phyloP scores from a whole-genome alignment of 2,329 filamentous ascomycete genomes.

The Geosmithia putterillii region DNA sequence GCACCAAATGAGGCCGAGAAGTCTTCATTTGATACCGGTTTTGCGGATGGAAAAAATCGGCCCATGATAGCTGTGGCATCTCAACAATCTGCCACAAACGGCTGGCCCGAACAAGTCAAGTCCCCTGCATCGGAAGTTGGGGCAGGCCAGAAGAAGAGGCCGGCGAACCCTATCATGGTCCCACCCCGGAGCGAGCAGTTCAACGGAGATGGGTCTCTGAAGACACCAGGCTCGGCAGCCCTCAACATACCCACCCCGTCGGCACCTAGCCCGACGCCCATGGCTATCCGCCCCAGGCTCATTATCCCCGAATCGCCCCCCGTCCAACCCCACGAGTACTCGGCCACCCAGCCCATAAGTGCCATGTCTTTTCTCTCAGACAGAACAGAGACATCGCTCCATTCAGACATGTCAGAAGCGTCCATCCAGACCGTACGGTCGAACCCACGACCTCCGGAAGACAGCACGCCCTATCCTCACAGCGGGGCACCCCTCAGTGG shows the following conservation, averaged over 20 bases:
- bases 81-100: too few relatives aligned
- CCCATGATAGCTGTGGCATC: too few relatives aligned
- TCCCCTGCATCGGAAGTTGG: not conserved
- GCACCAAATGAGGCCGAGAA: too few relatives aligned
- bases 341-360: conserved; percentile 4
- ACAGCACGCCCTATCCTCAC: conserved; percentile 16
- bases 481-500: conserved; percentile 9
- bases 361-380: conserved; percentile 10
- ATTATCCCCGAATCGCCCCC: conserved; percentile 10
- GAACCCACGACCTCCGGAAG: conserved; percentile 14
- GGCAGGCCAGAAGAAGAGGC: not conserved
- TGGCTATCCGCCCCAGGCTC: conserved; percentile 14
- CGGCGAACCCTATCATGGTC: not conserved
- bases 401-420: conserved; percentile 9
- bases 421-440: conserved; percentile 11
- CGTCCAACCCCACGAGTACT: conserved; percentile 3
- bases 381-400: conserved; percentile 8
- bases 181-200: not conserved
- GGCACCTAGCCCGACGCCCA: conserved; percentile 18
- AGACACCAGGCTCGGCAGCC: not conserved
- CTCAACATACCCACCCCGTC: conserved; percentile 16
- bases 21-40: too few relatives aligned
- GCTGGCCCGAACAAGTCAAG: too few relatives aligned
- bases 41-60: too few relatives aligned
- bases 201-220: not conserved